Evolutionary conservation across 345 rosid species (phyloP).

Genomic region (Erodium maritimum): DNA sequence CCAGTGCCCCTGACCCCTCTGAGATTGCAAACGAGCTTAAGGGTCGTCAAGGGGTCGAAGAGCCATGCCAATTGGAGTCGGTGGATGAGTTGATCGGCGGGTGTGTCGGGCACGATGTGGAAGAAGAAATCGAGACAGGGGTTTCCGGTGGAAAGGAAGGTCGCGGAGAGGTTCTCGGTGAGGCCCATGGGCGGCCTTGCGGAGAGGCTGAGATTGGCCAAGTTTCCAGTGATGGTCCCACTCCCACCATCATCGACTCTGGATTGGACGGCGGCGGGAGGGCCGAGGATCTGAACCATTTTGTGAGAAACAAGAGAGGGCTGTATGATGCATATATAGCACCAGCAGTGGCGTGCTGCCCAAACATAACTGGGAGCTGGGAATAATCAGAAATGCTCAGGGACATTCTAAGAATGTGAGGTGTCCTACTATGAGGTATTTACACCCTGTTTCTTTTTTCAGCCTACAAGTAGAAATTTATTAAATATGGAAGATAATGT

Average conservation of each 20-base stretch:
- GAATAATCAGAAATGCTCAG: too few species aligned
- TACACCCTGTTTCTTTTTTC: too few species aligned
- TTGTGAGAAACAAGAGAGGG: too few species aligned
- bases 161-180: constrained; percentile 34
- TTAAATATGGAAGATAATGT: too few species aligned
- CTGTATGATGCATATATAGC: too few species aligned
- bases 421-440: too few species aligned
- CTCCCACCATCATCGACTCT: too few species aligned
- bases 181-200: constrained; percentile 20
- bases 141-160: constrained; percentile 29
- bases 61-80: constrained; percentile 32
- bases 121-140: constrained; percentile 59
- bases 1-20: constrained; percentile 62
- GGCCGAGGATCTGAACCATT: neutral
- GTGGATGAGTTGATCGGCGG: constrained; percentile 13
- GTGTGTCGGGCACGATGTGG: constrained; percentile 44
- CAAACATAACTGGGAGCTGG: too few species aligned
- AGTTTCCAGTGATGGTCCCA: too few species aligned
- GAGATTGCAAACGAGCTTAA: constrained; percentile 51
- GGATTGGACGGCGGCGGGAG: neutral
- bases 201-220: neutral
- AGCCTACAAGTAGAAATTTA: too few species aligned
- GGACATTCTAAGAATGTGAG: too few species aligned
- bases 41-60: constrained; percentile 37
- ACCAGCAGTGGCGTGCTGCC: too few species aligned